Percentiles rank a stretch among this genome's conserved stretches.
Evolutionary conservation across 2,329 filamentous ascomycete species (phyloP).

Genomic region (Cytospora leucostoma): DNA sequence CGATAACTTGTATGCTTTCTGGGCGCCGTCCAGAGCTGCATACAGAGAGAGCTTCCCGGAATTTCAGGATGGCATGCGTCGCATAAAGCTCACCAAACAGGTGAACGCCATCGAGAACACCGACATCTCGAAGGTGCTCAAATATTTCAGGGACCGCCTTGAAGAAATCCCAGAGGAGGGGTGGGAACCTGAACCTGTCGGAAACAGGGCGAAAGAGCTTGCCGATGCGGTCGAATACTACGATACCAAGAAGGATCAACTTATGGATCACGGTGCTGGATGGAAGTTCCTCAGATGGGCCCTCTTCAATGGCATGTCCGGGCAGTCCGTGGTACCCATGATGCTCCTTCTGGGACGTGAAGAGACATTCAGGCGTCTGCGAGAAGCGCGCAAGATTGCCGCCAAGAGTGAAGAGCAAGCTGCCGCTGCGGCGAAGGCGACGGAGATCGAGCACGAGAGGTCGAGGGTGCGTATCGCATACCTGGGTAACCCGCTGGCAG

Average conservation of each 20-base stretch:
- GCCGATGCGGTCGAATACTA: constrained; percentile 19
- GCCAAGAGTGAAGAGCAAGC: neutral
- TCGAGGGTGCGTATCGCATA: neutral
- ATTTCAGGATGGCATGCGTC: constrained; percentile 15
- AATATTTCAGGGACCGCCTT: constrained; percentile 1
- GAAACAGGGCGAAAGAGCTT: constrained; percentile 12
- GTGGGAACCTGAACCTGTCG: constrained; percentile 18
- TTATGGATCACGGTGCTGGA: constrained; percentile 23
- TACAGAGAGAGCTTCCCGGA: constrained; percentile 14
- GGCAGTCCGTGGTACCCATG: constrained; percentile 31
- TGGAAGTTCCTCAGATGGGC: constrained; percentile 37
- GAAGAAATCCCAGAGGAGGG: neutral
- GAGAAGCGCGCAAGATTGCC: constrained; percentile 14
- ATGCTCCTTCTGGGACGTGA: constrained; percentile 36
- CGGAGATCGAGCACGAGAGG: neutral
- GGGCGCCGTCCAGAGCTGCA: constrained; percentile 4
- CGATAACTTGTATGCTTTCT: constrained; percentile 25
- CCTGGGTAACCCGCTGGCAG: neutral
- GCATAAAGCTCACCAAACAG: neutral
- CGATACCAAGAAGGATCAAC: constrained; percentile 16
- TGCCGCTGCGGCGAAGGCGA: neutral
- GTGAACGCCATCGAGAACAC: neutral
- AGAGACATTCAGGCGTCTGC: constrained; percentile 34
- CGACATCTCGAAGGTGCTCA: constrained; percentile 21
- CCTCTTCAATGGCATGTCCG: constrained; percentile 33